phyloP scores from a whole-genome alignment of 1,139 yeast species.

The Petasospora fabianii region DNA sequence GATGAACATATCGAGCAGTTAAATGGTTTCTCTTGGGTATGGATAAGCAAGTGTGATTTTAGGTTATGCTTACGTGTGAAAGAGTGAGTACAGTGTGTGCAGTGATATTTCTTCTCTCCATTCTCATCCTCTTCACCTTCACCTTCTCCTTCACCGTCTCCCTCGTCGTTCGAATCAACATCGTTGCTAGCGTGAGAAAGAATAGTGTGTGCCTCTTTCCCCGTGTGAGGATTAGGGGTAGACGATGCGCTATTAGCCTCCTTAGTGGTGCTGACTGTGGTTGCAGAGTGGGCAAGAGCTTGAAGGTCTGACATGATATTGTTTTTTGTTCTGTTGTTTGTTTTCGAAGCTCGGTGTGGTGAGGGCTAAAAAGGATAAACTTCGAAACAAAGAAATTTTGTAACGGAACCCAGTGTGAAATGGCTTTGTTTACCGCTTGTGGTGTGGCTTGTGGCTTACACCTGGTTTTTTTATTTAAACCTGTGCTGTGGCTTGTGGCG shows the following conservation, averaged over 20 bases:
- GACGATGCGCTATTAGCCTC: background rate
- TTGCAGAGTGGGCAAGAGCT: background rate
- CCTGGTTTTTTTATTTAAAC: background rate
- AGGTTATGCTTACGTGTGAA: conserved; percentile 60
- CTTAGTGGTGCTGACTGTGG: background rate
- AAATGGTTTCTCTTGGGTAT: conserved; percentile 64
- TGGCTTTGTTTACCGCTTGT: background rate
- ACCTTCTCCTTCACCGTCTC: conserved; percentile 2
- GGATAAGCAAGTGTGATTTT: conserved; percentile 70
- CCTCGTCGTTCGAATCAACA: conserved; percentile 1
- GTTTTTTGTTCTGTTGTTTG: background rate
- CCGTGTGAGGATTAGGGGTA: background rate
- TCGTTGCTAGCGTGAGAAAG: background rate
- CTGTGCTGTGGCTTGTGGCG: background rate
- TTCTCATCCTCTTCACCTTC: conserved; percentile 7
- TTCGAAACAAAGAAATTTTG: background rate
- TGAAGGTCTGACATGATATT: background rate
- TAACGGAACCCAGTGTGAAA: background rate
- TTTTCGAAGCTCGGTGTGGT: background rate
- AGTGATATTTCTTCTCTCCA: conserved; percentile 37
- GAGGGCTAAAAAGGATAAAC: no score
- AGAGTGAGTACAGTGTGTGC: conserved; percentile 58
- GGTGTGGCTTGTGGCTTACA: background rate
- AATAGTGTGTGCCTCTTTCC: background rate
- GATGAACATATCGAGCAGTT: conserved; percentile 60